Conservation (phyloP, 345 rosid genomes). For the Odontarrhena argentea region DNA sequence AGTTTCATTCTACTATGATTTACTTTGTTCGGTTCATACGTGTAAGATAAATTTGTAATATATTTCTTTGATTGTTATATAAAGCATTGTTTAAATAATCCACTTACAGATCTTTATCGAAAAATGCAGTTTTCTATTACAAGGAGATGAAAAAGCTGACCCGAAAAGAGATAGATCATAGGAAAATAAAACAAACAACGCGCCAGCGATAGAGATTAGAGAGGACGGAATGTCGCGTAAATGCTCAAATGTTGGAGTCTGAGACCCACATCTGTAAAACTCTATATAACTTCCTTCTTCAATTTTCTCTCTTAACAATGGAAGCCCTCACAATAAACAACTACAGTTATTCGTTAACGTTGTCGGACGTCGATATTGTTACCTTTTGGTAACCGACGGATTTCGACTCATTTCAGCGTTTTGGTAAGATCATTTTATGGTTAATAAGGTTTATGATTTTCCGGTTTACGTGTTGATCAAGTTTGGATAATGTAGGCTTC, state of each 20-base stretch:
- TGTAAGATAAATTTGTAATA: neutral
- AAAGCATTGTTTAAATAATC: neutral
- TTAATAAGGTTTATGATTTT: neutral
- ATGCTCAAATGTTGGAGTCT: conserved; percentile 14
- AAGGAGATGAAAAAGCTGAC: neutral
- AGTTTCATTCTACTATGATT: neutral
- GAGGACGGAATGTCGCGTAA: conserved; percentile 21
- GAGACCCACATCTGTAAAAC: conserved; percentile 13
- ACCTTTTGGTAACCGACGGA: conserved; percentile 71
- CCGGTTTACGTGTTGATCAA: conserved; percentile 19
- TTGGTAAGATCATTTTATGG: conserved; percentile 48
- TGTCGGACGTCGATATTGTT: conserved; percentile 62
- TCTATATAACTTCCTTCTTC: conserved; percentile 23
- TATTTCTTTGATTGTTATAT: neutral
- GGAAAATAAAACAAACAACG: conserved; percentile 1
- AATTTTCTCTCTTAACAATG: too few species aligned
- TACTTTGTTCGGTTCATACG: neutral
- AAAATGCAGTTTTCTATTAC: neutral
- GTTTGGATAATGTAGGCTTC: conserved; percentile 49
- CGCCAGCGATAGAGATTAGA: conserved; percentile 18
- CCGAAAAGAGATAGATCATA: neutral
- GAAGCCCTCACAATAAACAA: too few species aligned
- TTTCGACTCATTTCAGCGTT: conserved; percentile 69
- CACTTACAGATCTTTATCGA: conserved; percentile 14
- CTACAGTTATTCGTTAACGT: neutral